A percentile compares a stretch with the other conserved stretches of the same genome.
Evolutionary conservation across 2,329 filamentous ascomycete genomes (phyloP).

Genomic region (Penicillium sp.): DNA sequence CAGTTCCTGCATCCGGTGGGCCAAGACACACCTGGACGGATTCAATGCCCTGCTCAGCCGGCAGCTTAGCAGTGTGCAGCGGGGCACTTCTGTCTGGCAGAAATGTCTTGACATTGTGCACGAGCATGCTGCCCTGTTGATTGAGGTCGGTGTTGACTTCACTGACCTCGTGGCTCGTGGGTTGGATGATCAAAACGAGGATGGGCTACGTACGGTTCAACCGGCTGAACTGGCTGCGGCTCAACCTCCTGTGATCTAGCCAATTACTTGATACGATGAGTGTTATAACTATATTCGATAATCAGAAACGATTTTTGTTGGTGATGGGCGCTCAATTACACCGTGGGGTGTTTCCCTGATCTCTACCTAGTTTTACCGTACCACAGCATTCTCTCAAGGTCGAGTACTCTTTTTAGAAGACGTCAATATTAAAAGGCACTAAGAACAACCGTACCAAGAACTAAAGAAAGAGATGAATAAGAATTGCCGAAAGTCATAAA

Average conservation of each 20-base stretch:
- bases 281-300: background rate
- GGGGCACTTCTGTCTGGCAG: slow-evolving; percentile 74
- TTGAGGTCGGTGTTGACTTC: slow-evolving; percentile 89
- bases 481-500: no score
- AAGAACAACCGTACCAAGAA: no score
- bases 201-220: slow-evolving; percentile 24
- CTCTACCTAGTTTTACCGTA: no score
- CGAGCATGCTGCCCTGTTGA: slow-evolving; percentile 77
- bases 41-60: slow-evolving; percentile 83
- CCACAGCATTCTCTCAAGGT: no score
- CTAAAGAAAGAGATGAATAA: no score
- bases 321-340: background rate
- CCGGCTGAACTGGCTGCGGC: slow-evolving; percentile 15
- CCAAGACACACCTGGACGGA: slow-evolving; percentile 89
- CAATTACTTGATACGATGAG: background rate
- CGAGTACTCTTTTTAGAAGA: no score
- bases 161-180: slow-evolving; percentile 73
- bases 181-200: slow-evolving; percentile 36
- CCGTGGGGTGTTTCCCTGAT: no score
- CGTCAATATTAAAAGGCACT: no score
- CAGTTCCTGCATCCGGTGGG: slow-evolving; percentile 96
- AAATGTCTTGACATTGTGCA: slow-evolving; percentile 81
- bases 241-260: slow-evolving; percentile 4
- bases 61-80: slow-evolving; percentile 84
- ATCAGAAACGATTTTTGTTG: background rate